These are phyloP conservation scores for Komagataea norvegica DNA, from an alignment of 1,139 yeast species.

Conservation along the genomic window DNA sequence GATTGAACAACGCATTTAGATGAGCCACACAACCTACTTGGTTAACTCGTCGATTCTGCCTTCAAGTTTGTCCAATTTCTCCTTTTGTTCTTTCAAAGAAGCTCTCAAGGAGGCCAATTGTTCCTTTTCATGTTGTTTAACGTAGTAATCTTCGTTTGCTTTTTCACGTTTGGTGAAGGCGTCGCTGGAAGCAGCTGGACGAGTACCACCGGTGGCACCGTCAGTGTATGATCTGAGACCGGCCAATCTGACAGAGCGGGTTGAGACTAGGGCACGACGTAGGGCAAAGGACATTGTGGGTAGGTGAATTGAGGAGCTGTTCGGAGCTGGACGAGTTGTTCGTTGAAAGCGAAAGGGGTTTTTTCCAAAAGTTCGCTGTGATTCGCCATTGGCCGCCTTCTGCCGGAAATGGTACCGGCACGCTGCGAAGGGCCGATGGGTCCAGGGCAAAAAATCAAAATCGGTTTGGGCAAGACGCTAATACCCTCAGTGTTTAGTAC, in stretches of 20 bases:
- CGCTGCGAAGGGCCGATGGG: too few species aligned
- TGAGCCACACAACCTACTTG: conserved; percentile 5
- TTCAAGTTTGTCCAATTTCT: conserved; percentile 28
- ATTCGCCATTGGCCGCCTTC: conserved; percentile 17
- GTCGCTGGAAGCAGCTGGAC: conserved; percentile 45
- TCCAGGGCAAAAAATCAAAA: too few species aligned
- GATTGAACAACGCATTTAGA: too few species aligned
- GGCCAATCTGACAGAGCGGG: conserved; percentile 30
- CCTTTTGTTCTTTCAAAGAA: conserved; percentile 48
- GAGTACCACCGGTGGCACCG: conserved; percentile 52
- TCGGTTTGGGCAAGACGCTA: neutral
- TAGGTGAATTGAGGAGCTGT: neutral
- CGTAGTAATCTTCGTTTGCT: conserved; percentile 64
- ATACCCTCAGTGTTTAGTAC: too few species aligned
- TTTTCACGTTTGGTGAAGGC: conserved; percentile 63
- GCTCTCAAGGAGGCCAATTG: conserved; percentile 50
- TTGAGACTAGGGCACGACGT: conserved; percentile 34
- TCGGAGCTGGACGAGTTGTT: too few species aligned
- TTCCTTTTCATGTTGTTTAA: conserved; percentile 60
- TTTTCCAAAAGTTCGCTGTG: conserved; percentile 6
- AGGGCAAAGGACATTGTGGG: conserved; percentile 17
- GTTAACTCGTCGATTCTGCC: conserved; percentile 18
- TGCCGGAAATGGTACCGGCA: too few species aligned
- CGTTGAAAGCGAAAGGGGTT: too few species aligned
- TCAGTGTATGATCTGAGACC: conserved; percentile 44